Evolutionary conservation across 805 yeast genomes (phyloP), one percentile per base, ranked within the genome.

Genomic region (Tetrapisispora iriomotensis): DNA sequence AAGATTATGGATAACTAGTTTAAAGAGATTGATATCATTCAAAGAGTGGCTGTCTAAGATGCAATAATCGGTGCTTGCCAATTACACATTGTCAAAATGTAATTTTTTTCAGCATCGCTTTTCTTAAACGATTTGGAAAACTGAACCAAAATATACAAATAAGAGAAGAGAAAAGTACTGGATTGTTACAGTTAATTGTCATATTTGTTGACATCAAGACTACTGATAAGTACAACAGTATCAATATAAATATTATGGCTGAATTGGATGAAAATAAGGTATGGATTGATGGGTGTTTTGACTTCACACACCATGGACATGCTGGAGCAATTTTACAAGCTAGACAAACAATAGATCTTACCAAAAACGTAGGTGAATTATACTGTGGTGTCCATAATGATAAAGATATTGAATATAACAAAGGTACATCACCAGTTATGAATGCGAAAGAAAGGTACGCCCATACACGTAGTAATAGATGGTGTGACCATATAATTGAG

Each of bases 211-310:
- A n/a, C n/a, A n/a, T n/a, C n/a, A n/a, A n/a, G n/a, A n/a, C n/a
- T n/a, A n/a, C n/a, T n/a, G n/a, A n/a, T n/a, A n/a, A n/a, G n/a
- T n/a, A n/a, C n/a, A n/a, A n/a, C n/a, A n/a, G n/a, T n/a, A n/a
- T n/a, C n/a, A n/a, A n/a, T n/a, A n/a, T n/a, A n/a, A n/a, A n/a
- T n/a, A n/a, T n/a, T n/a, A 35, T 35, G 38, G 24, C 25, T 17
- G 39, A 24, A 37, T 37, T 37, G 24, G 35, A 38, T 28, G 40
- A 38, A 8, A 32, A 56, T 31, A 64, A 81, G 37, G 81, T 90
- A 43, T 92, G 98, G 98, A 77, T 92, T 22, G 98, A 92, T 60
- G 98, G 98, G 0, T 92, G 98, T 58, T 92, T 92, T 63, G 98
- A 92, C 61, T 92, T 92, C 64, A 85, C 95, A 30, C 98, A 92